These are phyloP conservation scores for Isoetes taiwanensis DNA, from an alignment of 75 land plant species.

Conservation along the genomic window DNA sequence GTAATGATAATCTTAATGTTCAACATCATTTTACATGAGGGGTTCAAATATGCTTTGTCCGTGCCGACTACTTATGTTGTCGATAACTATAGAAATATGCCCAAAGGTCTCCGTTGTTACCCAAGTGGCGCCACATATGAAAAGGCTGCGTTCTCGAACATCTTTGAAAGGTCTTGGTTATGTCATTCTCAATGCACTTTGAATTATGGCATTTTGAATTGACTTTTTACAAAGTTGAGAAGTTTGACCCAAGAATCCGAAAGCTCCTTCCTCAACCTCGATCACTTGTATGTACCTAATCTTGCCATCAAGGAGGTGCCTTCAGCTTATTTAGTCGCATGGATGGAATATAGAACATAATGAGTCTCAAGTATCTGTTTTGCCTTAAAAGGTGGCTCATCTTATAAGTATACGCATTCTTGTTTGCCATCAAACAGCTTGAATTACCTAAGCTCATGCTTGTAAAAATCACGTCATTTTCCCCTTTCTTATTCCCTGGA, in stretches of 20 bases:
- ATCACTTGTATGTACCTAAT: constrained; percentile 54
- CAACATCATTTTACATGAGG: no score
- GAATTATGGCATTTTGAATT: no score
- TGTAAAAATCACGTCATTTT: no score
- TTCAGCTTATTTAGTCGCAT: constrained; percentile 41
- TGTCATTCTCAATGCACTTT: no score
- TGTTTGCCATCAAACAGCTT: no score
- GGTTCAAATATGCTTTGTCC: no score
- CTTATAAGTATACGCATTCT: no score
- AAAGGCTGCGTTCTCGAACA: constrained; percentile 64
- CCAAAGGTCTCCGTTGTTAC: constrained; percentile 83
- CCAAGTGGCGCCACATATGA: constrained; percentile 88
- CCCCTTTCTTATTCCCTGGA: no score
- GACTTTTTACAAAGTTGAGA: constrained; percentile 67
- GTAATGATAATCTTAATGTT: constrained; percentile 19
- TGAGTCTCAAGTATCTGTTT: background rate
- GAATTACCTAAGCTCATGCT: no score
- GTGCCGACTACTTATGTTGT: constrained; percentile 81
- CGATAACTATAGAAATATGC: constrained; percentile 68
- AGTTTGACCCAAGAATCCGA: constrained; percentile 73
- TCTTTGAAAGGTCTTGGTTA: constrained; percentile 82
- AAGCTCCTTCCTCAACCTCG: constrained; percentile 42
- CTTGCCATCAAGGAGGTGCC: constrained; percentile 91
- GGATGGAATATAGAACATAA: constrained; percentile 64
- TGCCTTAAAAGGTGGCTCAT: no score